Evolutionary conservation across 192 early-diverging fungal genomes (phyloP).

Genomic region (Podila epicladia): DNA sequence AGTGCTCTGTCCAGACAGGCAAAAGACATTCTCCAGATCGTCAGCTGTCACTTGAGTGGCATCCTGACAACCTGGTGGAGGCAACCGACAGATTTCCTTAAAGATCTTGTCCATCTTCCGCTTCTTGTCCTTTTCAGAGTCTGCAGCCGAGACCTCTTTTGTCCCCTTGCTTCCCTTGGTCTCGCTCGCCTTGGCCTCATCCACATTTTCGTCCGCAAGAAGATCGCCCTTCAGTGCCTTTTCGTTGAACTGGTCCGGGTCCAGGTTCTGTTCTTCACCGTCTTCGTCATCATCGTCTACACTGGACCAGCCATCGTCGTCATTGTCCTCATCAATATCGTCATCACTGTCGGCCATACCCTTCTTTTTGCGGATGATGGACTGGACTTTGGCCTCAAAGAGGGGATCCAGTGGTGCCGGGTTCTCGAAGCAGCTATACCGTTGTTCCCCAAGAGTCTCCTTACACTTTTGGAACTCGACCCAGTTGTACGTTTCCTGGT

Average conservation of each 20-base stretch:
- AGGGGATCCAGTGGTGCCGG: constrained; percentile 12
- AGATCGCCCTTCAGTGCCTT: constrained; percentile 8
- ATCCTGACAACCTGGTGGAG: constrained; percentile 36
- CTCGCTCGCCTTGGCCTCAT: neutral
- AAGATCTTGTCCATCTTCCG: constrained; percentile 11
- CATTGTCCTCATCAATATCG: constrained; percentile 18
- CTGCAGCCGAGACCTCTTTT: neutral
- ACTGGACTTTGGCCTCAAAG: constrained; percentile 32
- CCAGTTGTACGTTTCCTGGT: constrained; percentile 60
- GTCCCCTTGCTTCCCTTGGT: neutral
- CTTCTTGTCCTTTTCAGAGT: constrained; percentile 5
- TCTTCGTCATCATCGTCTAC: constrained; percentile 25
- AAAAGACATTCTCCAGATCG: constrained; percentile 15
- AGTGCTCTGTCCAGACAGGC: constrained; percentile 13
- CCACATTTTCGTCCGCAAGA: neutral
- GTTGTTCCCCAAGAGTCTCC: constrained; percentile 59
- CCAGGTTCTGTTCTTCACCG: constrained; percentile 5
- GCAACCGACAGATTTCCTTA: constrained; percentile 1
- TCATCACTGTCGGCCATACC: constrained; percentile 16
- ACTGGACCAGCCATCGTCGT: constrained; percentile 16
- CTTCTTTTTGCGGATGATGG: constrained; percentile 17
- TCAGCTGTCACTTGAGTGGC: constrained; percentile 1
- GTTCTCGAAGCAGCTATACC: constrained; percentile 59
- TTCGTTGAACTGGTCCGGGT: constrained; percentile 15
- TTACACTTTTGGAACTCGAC: constrained; percentile 59